Evolutionary conservation across 352 stramenopile genomes (phyloP).

Genomic region (Phytopythium sindhum): DNA sequence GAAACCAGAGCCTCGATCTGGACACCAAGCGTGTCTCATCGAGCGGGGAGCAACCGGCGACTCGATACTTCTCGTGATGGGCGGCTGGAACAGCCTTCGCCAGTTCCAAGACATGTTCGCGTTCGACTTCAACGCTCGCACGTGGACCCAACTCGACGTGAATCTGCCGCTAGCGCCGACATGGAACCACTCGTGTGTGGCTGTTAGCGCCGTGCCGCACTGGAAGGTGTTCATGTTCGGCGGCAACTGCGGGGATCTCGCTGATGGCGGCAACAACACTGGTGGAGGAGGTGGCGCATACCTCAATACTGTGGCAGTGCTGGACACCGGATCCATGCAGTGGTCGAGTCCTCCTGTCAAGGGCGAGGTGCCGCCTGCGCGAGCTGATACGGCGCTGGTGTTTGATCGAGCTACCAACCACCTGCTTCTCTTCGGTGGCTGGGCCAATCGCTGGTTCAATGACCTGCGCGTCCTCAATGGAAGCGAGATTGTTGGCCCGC

Average conservation of each 20-base stretch:
- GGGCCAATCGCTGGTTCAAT: conserved; percentile 95
- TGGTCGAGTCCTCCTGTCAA: conserved; percentile 63
- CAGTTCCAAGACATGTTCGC: conserved; percentile 97
- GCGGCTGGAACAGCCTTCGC: conserved; percentile 94
- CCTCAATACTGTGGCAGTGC: conserved; percentile 87
- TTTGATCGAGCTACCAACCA: conserved; percentile 90
- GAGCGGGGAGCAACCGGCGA: conserved; percentile 44
- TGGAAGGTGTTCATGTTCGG: conserved; percentile 98
- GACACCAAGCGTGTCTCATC: conserved; percentile 90
- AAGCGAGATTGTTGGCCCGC: conserved; percentile 93
- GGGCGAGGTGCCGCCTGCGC: conserved; percentile 80
- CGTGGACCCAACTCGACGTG: conserved; percentile 76
- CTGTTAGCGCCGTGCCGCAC: conserved; percentile 93
- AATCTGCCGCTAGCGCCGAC: conserved; percentile 57
- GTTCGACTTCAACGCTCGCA: conserved; percentile 83
- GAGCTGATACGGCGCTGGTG: conserved; percentile 92
- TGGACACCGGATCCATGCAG: conserved; percentile 89
- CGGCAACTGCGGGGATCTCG: conserved; percentile 93
- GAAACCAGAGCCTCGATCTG: conserved; percentile 89
- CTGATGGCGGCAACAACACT: conserved; percentile 81
- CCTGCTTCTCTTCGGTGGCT: conserved; percentile 95
- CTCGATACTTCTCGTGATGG: conserved; percentile 87
- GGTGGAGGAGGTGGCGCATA: conserved; percentile 52
- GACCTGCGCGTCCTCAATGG: conserved; percentile 93
- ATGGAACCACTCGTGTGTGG: conserved; percentile 95